phyloP scores from a whole-genome alignment of 768 basidiomycete species.

The Termitomyces sp. region DNA sequence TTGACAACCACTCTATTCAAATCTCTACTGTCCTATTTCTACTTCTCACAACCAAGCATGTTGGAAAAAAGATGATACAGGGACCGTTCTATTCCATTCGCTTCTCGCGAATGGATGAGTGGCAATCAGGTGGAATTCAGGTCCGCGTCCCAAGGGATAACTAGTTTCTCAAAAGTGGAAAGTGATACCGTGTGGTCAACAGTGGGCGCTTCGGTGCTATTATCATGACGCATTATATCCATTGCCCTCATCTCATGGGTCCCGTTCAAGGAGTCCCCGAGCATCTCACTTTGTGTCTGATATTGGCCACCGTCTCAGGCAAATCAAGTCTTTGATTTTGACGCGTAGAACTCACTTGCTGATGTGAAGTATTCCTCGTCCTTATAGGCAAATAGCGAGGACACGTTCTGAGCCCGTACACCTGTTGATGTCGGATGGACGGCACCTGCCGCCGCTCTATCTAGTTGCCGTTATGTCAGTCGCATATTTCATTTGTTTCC shows the following conservation, averaged over 20 bases:
- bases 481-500: neutral
- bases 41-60: neutral
- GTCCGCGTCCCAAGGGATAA: too few species aligned
- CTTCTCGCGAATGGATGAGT: neutral
- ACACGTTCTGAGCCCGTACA: neutral
- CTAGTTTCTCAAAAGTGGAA: neutral
- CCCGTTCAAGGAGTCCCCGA: neutral
- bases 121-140: too few species aligned
- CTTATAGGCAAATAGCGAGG: neutral
- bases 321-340: neutral
- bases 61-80: too few species aligned
- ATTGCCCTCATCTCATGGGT: neutral
- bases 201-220: neutral
- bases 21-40: neutral
- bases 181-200: neutral
- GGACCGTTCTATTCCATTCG: neutral
- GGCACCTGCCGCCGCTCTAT: neutral
- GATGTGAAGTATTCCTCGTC: neutral
- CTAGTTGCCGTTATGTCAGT: neutral
- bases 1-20: neutral
- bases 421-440: neutral
- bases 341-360: neutral
- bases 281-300: neutral
- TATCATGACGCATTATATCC: neutral
- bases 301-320: neutral